These are phyloP conservation scores for Dimocarpus longan DNA, from an alignment of 345 rosid species.

Conservation along the genomic window DNA sequence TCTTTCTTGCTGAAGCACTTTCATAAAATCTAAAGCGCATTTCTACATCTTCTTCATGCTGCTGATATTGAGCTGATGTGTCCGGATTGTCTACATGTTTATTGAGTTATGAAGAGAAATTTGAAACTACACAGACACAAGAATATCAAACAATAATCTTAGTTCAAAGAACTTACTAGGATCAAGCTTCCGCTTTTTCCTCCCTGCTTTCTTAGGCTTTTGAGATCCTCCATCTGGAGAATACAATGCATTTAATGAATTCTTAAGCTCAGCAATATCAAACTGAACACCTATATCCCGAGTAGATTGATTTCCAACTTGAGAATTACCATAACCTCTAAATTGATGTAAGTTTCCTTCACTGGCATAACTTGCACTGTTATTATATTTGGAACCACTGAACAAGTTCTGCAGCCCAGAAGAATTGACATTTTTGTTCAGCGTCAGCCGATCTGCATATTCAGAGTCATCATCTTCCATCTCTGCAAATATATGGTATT, in stretches of 20 bases:
- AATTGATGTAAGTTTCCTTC: conserved; percentile 38
- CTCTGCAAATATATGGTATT: conserved; percentile 63
- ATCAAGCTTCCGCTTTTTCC: conserved; percentile 66
- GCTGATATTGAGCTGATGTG: conserved; percentile 34
- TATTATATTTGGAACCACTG: conserved; percentile 40
- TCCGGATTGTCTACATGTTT: conserved; percentile 45
- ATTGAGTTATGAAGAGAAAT: conserved; percentile 14
- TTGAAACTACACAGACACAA: conserved; percentile 10
- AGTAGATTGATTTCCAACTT: conserved; percentile 21
- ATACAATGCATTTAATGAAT: conserved; percentile 29
- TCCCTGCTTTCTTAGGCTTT: conserved; percentile 59
- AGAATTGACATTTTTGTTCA: conserved; percentile 44
- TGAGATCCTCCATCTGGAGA: conserved; percentile 44
- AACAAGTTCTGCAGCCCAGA: conserved; percentile 60
- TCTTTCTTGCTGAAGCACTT: conserved; percentile 79
- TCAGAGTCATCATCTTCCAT: conserved; percentile 72
- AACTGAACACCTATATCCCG: conserved; percentile 26
- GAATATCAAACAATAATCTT: not conserved
- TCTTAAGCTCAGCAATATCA: conserved; percentile 19
- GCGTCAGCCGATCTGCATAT: conserved; percentile 24
- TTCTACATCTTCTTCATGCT: conserved; percentile 50
- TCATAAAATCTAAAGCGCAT: conserved; percentile 63
- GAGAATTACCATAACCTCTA: conserved; percentile 33
- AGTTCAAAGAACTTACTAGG: conserved; percentile 54
- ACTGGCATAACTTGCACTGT: conserved; percentile 35